Percentiles rank a stretch among this genome's conserved stretches.
phyloP scores from a whole-genome alignment of 2,329 filamentous ascomycete species.

The Aspergillus niger region DNA sequence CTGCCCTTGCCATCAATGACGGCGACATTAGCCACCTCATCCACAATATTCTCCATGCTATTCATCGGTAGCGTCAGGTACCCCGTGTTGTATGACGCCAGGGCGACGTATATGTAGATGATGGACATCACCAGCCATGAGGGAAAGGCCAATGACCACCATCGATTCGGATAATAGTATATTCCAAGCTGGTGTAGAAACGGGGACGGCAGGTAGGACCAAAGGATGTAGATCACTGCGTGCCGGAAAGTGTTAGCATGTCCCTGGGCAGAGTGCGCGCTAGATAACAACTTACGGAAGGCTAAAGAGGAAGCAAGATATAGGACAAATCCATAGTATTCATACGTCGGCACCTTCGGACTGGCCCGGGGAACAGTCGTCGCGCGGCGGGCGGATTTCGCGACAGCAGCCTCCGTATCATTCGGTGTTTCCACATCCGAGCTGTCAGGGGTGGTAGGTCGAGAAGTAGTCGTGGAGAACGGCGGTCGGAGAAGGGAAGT shows the following conservation, averaged over 20 bases:
- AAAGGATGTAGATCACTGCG: conserved; percentile 65
- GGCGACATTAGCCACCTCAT: conserved; percentile 84
- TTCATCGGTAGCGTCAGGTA: conserved; percentile 79
- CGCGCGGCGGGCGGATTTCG: conserved; percentile 60
- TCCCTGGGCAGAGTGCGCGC: no score
- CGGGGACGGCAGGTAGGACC: conserved; percentile 89
- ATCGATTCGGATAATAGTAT: conserved; percentile 94
- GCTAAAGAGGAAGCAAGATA: conserved; percentile 84
- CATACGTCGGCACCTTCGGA: conserved; percentile 96
- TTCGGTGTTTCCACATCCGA: conserved; percentile 77
- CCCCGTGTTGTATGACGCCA: conserved; percentile 87
- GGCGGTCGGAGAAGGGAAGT: conserved; percentile 82
- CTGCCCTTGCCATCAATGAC: conserved; percentile 73
- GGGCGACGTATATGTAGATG: conserved; percentile 90
- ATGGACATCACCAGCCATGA: conserved; percentile 86
- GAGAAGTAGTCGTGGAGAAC: conserved; percentile 68
- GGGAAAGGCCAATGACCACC: conserved; percentile 94
- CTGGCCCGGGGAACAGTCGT: conserved; percentile 76
- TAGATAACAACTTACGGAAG: conserved; percentile 62
- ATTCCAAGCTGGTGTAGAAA: conserved; percentile 92
- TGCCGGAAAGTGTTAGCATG: background rate
- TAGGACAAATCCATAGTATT: conserved; percentile 98
- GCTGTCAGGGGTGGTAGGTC: conserved; percentile 90
- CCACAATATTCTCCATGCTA: conserved; percentile 85
- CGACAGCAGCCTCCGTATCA: conserved; percentile 62